A percentile compares a stretch with the other conserved stretches of the same genome.
Conservation (phyloP, 2,329 filamentous ascomycete species). For the Botrytis paeoniae region DNA sequence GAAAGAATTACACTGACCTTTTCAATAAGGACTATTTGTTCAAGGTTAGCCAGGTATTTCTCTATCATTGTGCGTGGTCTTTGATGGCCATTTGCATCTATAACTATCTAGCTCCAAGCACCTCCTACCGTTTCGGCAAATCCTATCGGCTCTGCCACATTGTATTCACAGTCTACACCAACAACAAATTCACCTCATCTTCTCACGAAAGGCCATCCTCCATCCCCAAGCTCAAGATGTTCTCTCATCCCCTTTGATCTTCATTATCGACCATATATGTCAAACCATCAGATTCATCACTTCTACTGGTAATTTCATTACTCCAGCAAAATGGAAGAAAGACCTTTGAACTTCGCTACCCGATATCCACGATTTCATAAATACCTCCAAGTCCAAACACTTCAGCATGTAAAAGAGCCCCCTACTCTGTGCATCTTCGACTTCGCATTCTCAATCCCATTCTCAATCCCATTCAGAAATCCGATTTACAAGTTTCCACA, state of each 20-base stretch:
- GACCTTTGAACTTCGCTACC: fast-evolving
- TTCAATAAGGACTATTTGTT: background rate
- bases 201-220: background rate
- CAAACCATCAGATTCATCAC: background rate
- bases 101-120: background rate
- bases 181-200: background rate
- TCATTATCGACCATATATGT: background rate
- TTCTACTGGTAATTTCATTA: background rate
- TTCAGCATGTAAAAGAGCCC: background rate
- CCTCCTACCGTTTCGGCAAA: background rate
- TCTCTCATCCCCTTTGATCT: background rate
- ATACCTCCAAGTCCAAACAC: background rate
- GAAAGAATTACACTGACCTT: background rate
- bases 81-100: background rate
- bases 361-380: background rate
- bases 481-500: background rate
- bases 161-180: background rate
- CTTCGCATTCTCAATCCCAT: background rate
- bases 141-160: background rate
- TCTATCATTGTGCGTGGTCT: background rate
- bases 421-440: background rate
- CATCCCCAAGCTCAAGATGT: background rate
- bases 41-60: background rate
- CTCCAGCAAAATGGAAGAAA: too few species aligned
- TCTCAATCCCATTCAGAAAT: background rate